These are phyloP conservation scores for Porcisia deanei DNA, from an alignment of 208 protist genomes.

Conservation along the genomic window DNA sequence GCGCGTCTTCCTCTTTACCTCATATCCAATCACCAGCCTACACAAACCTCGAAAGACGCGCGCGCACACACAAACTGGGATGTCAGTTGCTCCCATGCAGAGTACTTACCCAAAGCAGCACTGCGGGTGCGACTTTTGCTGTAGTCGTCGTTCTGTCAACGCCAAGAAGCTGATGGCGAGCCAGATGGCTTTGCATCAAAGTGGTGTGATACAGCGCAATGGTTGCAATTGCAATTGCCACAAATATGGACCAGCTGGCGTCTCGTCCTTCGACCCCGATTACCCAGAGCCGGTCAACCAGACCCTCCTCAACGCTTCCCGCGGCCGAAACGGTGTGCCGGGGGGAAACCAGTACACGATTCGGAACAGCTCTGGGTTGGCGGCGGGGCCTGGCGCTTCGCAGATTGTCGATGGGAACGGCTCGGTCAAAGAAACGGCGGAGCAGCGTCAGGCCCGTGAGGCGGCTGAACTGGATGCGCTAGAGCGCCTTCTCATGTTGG, in stretches of 20 bases:
- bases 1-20: neutral
- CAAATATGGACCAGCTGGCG: slow-evolving; percentile 12
- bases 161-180: slow-evolving; percentile 76
- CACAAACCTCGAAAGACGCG: neutral
- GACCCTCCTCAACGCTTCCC: slow-evolving; percentile 75
- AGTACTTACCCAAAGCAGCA: slow-evolving; percentile 48
- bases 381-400: neutral
- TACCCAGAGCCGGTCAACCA: slow-evolving; percentile 83
- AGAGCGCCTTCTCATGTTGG: slow-evolving; percentile 85
- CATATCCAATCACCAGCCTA: neutral
- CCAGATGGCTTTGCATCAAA: slow-evolving; percentile 29
- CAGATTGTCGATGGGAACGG: slow-evolving; percentile 12
- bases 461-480: slow-evolving; percentile 83
- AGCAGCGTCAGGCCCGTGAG: slow-evolving; percentile 53
- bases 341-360: slow-evolving; percentile 59
- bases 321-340: slow-evolving; percentile 57
- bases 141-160: slow-evolving; percentile 71
- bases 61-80: slow-evolving; percentile 5
- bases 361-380: slow-evolving; percentile 18
- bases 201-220: slow-evolving; percentile 37
- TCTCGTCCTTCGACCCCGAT: slow-evolving; percentile 61
- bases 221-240: slow-evolving; percentile 69
- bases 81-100: slow-evolving; percentile 55
- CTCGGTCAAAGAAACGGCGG: slow-evolving; percentile 17
- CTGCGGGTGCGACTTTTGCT: slow-evolving; percentile 90